These are phyloP conservation scores for Rugosomyces carneus DNA, from an alignment of 1,284 basidiomycete species.

Conservation along the genomic window DNA sequence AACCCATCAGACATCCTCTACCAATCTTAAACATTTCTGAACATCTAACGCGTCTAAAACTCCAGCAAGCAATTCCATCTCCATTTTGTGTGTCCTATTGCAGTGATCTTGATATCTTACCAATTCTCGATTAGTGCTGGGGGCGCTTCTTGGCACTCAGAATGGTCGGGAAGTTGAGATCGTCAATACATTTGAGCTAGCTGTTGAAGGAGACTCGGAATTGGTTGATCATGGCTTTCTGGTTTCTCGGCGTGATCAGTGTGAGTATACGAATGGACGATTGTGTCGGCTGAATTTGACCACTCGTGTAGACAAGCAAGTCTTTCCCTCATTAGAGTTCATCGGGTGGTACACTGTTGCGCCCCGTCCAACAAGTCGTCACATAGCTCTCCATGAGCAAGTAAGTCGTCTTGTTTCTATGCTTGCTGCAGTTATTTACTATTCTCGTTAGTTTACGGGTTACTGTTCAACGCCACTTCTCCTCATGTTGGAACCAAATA, in stretches of 20 bases:
- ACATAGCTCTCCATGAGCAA: conserved; percentile 84
- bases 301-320: conserved; percentile 80
- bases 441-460: conserved; percentile 49
- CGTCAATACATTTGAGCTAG: conserved; percentile 93
- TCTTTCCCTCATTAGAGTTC: conserved; percentile 93
- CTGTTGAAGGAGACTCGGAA: conserved; percentile 46
- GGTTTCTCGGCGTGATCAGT: conserved; percentile 81
- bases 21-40: conserved; percentile 97
- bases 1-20: conserved; percentile 74
- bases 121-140: conserved; percentile 58
- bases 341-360: conserved; percentile 97
- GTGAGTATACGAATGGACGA: conserved; percentile 40
- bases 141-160: conserved; percentile 92
- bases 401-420: conserved; percentile 34
- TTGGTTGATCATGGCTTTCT: conserved; percentile 80
- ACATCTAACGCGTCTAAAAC: conserved; percentile 79
- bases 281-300: not conserved
- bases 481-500: conserved; percentile 59
- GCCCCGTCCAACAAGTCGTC: conserved; percentile 58
- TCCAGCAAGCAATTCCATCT: conserved; percentile 57
- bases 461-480: conserved; percentile 76
- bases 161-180: conserved; percentile 93
- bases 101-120: not conserved
- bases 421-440: not conserved
- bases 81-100: conserved; percentile 54